Evolutionary conservation across 192 early-diverging fungal genomes (phyloP).

Genomic region (Backusella liffmaniae): DNA sequence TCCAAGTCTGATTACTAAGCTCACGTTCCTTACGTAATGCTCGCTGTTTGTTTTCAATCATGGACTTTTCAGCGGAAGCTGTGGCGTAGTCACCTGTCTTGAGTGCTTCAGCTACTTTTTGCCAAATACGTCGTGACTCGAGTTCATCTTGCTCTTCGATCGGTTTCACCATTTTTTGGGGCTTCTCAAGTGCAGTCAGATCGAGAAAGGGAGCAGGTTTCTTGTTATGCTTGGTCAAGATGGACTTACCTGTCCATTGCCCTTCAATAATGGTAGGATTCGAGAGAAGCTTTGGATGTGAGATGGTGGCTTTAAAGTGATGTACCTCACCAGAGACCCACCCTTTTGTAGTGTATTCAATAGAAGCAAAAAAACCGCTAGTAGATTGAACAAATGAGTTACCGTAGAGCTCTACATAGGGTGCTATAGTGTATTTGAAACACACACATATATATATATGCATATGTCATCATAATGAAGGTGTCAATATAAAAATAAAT

Average conservation of each 20-base stretch:
- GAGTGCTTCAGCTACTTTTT: constrained; percentile 65
- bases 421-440: constrained; percentile 26
- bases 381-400: constrained; percentile 61
- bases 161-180: constrained; percentile 58
- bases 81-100: constrained; percentile 62
- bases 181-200: constrained; percentile 44
- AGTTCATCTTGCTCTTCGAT: constrained; percentile 56
- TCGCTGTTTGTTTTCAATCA: constrained; percentile 70
- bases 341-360: constrained; percentile 73
- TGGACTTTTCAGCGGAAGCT: constrained; percentile 67
- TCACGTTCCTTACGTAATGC: constrained; percentile 59
- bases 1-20: constrained; percentile 52
- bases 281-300: background rate
- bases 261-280: constrained; percentile 53
- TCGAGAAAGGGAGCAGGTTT: constrained; percentile 61
- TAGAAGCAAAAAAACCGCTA: constrained; percentile 57
- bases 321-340: constrained; percentile 82
- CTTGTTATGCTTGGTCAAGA: constrained; percentile 48
- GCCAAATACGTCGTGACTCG: constrained; percentile 73
- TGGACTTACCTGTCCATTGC: constrained; percentile 69
- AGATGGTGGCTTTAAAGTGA: constrained; percentile 63
- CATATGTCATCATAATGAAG: background rate
- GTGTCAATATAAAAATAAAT: background rate
- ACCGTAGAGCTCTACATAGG: constrained; percentile 59
- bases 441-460: background rate